Percentiles rank a stretch among this genome's conserved stretches.
These are phyloP conservation scores for Barnettozyma salicaria DNA, from an alignment of 805 yeast genomes.

Conservation along the genomic window DNA sequence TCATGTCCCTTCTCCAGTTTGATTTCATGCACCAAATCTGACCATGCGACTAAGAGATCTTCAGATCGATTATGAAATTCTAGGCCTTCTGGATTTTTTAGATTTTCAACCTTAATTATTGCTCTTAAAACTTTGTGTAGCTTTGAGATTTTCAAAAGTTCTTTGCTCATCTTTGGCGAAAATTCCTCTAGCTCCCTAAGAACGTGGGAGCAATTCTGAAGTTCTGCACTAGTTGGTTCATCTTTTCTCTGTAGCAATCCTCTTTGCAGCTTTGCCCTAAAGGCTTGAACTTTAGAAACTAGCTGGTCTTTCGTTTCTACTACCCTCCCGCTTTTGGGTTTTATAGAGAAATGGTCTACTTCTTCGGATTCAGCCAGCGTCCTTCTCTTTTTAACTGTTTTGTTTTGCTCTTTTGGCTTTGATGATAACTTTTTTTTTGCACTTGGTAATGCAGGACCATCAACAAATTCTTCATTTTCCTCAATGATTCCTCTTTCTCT, in stretches of 20 bases:
- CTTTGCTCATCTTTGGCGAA: constrained; percentile 31
- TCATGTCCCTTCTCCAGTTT: constrained; percentile 28
- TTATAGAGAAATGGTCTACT: constrained; percentile 1
- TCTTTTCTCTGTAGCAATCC: constrained; percentile 40
- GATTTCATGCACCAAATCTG: constrained; percentile 30
- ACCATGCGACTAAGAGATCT: constrained; percentile 39
- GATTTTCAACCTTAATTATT: constrained; percentile 34
- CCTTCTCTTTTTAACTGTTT: neutral
- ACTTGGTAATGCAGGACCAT: constrained; percentile 1
- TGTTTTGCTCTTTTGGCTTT: neutral
- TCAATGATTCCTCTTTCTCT: neutral
- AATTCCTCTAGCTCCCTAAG: constrained; percentile 38
- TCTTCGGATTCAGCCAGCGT: constrained; percentile 1
- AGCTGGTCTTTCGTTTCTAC: constrained; percentile 5
- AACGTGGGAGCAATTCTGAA: constrained; percentile 21
- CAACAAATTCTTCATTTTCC: neutral
- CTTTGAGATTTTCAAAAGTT: constrained; percentile 39
- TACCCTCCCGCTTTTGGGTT: neutral
- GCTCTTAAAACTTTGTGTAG: constrained; percentile 49
- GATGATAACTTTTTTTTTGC: neutral
- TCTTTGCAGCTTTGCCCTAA: constrained; percentile 43
- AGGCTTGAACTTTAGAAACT: constrained; percentile 15
- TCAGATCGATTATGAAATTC: constrained; percentile 40
- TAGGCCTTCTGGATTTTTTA: constrained; percentile 39
- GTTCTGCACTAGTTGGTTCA: constrained; percentile 37